Percentiles rank a stretch among this genome's conserved stretches.
Conservation (phyloP, 2,329 filamentous ascomycete genomes). For the Aspergillus fischeri region DNA sequence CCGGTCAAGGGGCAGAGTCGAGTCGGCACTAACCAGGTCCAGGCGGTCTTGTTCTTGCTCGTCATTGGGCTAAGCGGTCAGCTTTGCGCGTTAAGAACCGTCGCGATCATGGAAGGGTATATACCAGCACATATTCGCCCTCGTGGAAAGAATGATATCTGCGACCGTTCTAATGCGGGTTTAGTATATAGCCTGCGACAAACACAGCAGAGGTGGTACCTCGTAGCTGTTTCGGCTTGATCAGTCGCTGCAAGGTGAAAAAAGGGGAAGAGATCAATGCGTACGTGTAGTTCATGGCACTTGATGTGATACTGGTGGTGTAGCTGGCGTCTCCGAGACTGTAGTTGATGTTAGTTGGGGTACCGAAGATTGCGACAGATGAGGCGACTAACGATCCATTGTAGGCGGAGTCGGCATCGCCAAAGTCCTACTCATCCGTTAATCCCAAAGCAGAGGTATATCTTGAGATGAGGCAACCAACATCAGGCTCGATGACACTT, state of each 20-base stretch:
- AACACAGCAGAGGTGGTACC: constrained; percentile 13
- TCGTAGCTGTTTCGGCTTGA: constrained; percentile 23
- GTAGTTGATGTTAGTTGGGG: constrained; percentile 2
- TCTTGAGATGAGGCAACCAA: constrained; percentile 11
- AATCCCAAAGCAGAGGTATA: not conserved
- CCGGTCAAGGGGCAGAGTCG: not conserved
- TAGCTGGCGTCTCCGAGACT: constrained; percentile 25
- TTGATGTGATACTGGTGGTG: constrained; percentile 29
- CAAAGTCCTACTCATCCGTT: constrained; percentile 13
- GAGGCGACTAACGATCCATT: constrained; percentile 21
- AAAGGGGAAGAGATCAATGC: constrained; percentile 2
- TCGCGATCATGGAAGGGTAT: not conserved
- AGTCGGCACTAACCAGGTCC: constrained; percentile 24
- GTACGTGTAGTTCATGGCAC: constrained; percentile 28
- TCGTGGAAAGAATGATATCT: constrained; percentile 31
- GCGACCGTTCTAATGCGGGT: constrained; percentile 24
- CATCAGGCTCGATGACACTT: constrained; percentile 24
- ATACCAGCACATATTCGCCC: constrained; percentile 27
- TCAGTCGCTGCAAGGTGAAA: constrained; percentile 4
- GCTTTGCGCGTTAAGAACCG: not conserved
- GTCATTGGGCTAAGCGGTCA: constrained; percentile 25
- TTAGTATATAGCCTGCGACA: not conserved
- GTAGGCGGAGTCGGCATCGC: constrained; percentile 25
- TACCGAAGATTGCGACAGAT: not conserved
- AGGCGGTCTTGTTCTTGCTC: constrained; percentile 34